A percentile compares a stretch with the other conserved stretches of the same genome.
Conservation (phyloP, 2,329 filamentous ascomycete species). For the Talaromyces sp. region DNA sequence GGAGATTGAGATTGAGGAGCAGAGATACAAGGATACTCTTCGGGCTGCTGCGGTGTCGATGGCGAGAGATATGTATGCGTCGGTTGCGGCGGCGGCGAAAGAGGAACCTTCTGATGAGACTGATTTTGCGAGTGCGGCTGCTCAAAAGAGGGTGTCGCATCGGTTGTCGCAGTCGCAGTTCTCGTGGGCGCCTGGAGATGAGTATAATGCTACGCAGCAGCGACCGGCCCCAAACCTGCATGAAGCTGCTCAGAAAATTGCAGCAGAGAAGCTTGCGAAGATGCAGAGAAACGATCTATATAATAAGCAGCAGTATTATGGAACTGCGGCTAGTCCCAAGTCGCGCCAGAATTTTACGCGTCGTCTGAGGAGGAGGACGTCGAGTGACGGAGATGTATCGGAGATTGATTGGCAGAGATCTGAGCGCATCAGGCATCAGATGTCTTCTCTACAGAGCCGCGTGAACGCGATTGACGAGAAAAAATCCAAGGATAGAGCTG, state of each 20-base stretch:
- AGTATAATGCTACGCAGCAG: conserved; percentile 24
- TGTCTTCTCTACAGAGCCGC: conserved; percentile 71
- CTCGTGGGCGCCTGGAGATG: conserved; percentile 30
- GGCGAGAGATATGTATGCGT: conserved; percentile 80
- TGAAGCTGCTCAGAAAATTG: conserved; percentile 81
- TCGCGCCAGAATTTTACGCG: conserved; percentile 55
- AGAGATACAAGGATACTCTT: conserved; percentile 67
- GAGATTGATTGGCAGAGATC: conserved; percentile 67
- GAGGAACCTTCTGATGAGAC: conserved; percentile 23
- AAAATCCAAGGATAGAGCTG: conserved; percentile 69
- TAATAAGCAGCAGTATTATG: conserved; percentile 76
- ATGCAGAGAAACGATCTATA: conserved; percentile 70
- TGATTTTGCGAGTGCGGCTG: conserved; percentile 28
- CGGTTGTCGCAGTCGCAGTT: conserved; percentile 32
- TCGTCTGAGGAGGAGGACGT: conserved; percentile 62
- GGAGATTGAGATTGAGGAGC: conserved; percentile 69
- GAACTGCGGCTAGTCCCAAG: conserved; percentile 45
- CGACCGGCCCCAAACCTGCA: conserved; percentile 59
- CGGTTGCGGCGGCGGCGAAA: conserved; percentile 49
- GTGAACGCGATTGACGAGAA: conserved; percentile 69
- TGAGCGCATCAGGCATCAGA: conserved; percentile 71
- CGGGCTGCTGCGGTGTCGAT: conserved; percentile 83
- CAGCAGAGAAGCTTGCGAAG: conserved; percentile 77
- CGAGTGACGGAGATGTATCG: conserved; percentile 62
- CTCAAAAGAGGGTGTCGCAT: conserved; percentile 38